A percentile compares a stretch with the other conserved stretches of the same genome.
These are phyloP conservation scores for Rhodosporidiobolus odoratus DNA, from an alignment of 768 basidiomycete genomes.

Conservation along the genomic window DNA sequence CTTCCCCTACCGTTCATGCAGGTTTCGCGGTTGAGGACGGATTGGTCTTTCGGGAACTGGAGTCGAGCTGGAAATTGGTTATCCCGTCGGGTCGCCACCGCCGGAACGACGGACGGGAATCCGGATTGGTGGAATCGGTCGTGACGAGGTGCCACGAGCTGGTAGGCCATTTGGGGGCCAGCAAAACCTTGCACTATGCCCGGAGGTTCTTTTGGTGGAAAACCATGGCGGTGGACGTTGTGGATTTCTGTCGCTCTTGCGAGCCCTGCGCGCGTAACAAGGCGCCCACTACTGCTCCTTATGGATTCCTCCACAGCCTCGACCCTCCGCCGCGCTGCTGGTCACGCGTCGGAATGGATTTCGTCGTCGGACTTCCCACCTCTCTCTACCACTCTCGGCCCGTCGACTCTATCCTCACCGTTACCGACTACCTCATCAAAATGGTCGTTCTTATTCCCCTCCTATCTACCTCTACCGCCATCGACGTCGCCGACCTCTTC, in stretches of 20 bases:
- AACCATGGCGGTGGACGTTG: neutral
- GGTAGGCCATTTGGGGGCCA: slow-evolving; percentile 4
- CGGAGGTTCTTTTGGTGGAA: slow-evolving; percentile 13
- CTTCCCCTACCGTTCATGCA: neutral
- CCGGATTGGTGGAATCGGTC: neutral
- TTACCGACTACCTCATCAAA: slow-evolving; percentile 5
- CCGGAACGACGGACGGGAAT: too few relatives aligned
- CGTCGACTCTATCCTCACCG: slow-evolving; percentile 9
- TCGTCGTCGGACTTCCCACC: neutral
- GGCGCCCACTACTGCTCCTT: neutral
- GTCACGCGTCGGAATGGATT: neutral
- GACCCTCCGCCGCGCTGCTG: neutral
- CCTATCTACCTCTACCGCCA: slow-evolving; percentile 25
- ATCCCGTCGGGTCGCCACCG: too few relatives aligned
- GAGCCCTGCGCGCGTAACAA: slow-evolving; percentile 14
- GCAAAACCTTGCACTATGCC: neutral
- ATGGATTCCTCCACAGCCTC: slow-evolving; percentile 10
- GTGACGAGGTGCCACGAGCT: neutral
- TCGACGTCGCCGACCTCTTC: slow-evolving; percentile 48
- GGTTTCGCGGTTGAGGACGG: neutral
- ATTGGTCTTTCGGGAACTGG: neutral
- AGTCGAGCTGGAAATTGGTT: neutral
- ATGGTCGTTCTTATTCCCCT: neutral
- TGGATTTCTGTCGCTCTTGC: slow-evolving; percentile 2
- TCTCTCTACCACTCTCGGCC: neutral